These are phyloP conservation scores for Dryas drummondii DNA, from an alignment of 306 rosid species.

Conservation along the genomic window DNA sequence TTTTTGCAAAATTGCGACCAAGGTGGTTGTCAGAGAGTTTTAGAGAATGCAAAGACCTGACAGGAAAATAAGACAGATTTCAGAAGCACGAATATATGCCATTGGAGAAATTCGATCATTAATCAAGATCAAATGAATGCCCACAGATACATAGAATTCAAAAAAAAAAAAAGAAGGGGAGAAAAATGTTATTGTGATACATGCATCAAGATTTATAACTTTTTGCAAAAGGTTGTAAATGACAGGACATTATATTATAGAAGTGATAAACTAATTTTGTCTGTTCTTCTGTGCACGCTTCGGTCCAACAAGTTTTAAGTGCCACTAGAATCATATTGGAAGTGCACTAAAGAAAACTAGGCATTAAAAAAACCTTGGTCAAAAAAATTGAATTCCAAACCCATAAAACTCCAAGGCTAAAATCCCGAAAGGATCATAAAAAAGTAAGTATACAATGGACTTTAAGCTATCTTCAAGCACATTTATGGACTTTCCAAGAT, in stretches of 20 bases:
- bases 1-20: conserved; percentile 55
- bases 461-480: neutral
- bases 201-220: neutral
- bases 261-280: neutral
- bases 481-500: neutral
- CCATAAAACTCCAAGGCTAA: neutral
- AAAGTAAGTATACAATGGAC: neutral
- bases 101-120: neutral
- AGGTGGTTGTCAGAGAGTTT: conserved; percentile 56
- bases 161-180: too few relatives aligned
- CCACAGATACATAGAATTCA: neutral
- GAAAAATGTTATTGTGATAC: neutral
- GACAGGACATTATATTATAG: neutral
- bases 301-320: neutral
- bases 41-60: conserved; percentile 70
- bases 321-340: neutral
- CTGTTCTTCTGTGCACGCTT: neutral
- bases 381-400: neutral
- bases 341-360: neutral
- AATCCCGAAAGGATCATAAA: neutral
- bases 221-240: neutral
- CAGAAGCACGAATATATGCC: conserved; percentile 5
- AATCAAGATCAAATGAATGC: conserved; percentile 5
- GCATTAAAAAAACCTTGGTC: neutral
- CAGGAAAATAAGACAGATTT: conserved; percentile 24